phyloP scores from a whole-genome alignment of 306 rosid genomes.

The Boehmeria nivea region DNA sequence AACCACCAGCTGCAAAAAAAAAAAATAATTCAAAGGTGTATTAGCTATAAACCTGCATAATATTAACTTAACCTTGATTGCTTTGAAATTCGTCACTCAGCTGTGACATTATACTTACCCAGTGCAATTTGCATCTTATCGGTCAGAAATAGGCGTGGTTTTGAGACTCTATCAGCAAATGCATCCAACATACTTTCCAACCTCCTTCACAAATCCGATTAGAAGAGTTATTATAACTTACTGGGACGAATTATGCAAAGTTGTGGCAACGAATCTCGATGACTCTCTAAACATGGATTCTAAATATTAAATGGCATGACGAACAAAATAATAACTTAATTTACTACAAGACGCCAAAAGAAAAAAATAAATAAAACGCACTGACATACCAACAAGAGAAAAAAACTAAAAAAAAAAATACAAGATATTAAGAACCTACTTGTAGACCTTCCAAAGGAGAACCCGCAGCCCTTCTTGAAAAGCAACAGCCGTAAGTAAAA shows the following conservation, averaged over 20 bases:
- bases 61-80: background rate
- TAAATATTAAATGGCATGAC: background rate
- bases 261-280: background rate
- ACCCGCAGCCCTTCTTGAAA: conserved; percentile 89
- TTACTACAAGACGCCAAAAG: no score
- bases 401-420: background rate
- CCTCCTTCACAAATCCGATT: conserved; percentile 52
- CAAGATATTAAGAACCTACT: conserved; percentile 36
- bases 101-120: conserved; percentile 37
- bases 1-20: conserved; percentile 77
- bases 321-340: no score
- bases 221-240: background rate
- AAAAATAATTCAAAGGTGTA: no score
- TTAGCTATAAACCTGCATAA: conserved; percentile 6
- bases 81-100: no score
- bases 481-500: conserved; percentile 63
- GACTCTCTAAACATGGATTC: background rate
- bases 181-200: conserved; percentile 75
- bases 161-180: conserved; percentile 87
- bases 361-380: no score
- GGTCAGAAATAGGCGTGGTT: conserved; percentile 70
- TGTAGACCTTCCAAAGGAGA: conserved; percentile 70
- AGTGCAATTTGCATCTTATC: conserved; percentile 94
- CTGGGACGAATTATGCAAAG: no score
- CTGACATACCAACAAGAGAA: background rate